Base-by-base conservation (phyloP, 352 stramenopile genomes). In the Pythium aristosporum region DNA sequence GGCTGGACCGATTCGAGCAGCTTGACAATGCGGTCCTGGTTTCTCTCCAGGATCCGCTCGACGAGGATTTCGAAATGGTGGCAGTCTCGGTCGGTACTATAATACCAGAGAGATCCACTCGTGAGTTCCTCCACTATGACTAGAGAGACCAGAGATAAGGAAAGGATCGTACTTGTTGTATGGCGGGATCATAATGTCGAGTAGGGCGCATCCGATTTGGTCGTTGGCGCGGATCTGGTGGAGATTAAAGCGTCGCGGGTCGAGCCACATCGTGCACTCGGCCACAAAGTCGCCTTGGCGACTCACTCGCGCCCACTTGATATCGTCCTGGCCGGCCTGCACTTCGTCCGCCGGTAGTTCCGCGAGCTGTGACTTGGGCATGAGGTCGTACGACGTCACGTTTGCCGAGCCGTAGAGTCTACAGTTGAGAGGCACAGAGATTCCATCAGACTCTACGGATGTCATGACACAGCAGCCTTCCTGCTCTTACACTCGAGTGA, bases 151-250 rank as follows among this genome's bases (percentile, higher is more conserved):
- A 11, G 37, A 39, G 5, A 34, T 7, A 32, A 42, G 23, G 10
- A 5, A 23, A n/a, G 3, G 16, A 54, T 76, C 76, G 60, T 74
- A 91, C 82, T 92, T 92, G 71, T 94, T 80, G 73, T 94, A 94
- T 12, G 85, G 85, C n/a, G 85, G 85, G 34, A 94, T 81, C 83
- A 91, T 94, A 54, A 94, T 85, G 44, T 94, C 85, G 37, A 94
- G 69, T 51, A 94, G 65, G 12, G 85, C 85, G 57, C 85, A 94
- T 8, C 85, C 85, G 49, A 89, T 89, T 8, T 80, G 70, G 16
- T 75, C 75, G 50, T 83, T 89, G 13, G 83, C 85, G 56, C 83
- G 74, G 56, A 94, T 88, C 46, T 91, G 79, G 55, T 94, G 85
- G 39, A 94, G 69, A 57, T 94, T 94, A 66, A 92, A 91, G 25